Percentiles rank a stretch among this genome's conserved stretches.
These are phyloP conservation scores for Beauveria asiatica DNA, from an alignment of 2,329 filamentous ascomycete genomes.

Conservation along the genomic window DNA sequence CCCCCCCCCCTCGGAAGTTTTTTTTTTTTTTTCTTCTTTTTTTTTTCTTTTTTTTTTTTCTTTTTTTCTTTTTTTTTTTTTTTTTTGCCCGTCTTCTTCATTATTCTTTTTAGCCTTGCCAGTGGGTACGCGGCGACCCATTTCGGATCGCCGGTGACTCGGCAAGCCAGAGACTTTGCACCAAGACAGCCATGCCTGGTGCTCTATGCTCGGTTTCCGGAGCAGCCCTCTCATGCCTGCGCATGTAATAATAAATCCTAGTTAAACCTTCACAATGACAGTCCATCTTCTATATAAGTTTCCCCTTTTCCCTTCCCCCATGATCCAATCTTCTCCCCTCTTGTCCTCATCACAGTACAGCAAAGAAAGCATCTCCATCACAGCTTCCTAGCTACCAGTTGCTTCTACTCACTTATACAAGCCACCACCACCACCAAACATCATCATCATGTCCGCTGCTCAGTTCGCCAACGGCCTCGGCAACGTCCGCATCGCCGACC, in stretches of 20 bases:
- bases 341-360: neutral
- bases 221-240: neutral
- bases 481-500: conserved; percentile 11
- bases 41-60: neutral
- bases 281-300: conserved; percentile 8
- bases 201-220: neutral
- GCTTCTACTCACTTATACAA: neutral
- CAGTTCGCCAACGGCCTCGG: conserved; percentile 7
- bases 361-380: neutral
- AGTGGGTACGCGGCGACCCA: conserved; percentile 7
- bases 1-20: no score
- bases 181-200: neutral
- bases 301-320: neutral
- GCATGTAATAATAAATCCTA: neutral
- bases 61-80: neutral
- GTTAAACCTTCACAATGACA: neutral
- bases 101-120: neutral
- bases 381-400: neutral
- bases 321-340: neutral
- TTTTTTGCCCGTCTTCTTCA: neutral
- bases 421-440: neutral
- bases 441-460: conserved; percentile 1
- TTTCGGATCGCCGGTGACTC: conserved; percentile 3
- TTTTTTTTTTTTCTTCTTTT: no score
- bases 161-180: neutral